Evolutionary conservation across 805 yeast species (phyloP).

Genomic region (Naumovozyma castellii): DNA sequence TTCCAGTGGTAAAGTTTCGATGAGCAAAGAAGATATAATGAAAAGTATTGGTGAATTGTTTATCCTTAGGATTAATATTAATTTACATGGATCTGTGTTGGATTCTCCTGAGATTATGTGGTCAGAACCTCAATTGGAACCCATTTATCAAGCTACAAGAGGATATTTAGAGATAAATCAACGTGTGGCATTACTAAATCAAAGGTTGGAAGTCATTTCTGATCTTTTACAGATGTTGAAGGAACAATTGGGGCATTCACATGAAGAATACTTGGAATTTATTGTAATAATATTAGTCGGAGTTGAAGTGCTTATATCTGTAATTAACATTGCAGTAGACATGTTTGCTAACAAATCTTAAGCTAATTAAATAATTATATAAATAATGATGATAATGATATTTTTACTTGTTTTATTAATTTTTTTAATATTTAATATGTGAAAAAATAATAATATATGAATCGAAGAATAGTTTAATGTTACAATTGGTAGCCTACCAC

Average conservation of each 20-base stretch:
- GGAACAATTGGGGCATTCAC: slow-evolving; percentile 92
- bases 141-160: slow-evolving; percentile 93
- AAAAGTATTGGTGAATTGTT: slow-evolving; percentile 93
- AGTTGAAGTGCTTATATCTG: slow-evolving; percentile 82
- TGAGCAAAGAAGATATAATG: slow-evolving; percentile 93
- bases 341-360: slow-evolving; percentile 30
- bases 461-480: not conserved
- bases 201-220: slow-evolving; percentile 84
- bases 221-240: slow-evolving; percentile 92
- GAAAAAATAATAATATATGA: not conserved
- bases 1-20: slow-evolving; percentile 84
- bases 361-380: not conserved
- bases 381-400: not conserved
- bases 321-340: slow-evolving; percentile 67
- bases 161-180: slow-evolving; percentile 94
- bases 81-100: slow-evolving; percentile 76
- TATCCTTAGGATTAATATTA: slow-evolving; percentile 73
- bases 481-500: not conserved
- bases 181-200: slow-evolving; percentile 80
- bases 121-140: slow-evolving; percentile 97
- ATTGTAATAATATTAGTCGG: slow-evolving; percentile 86
- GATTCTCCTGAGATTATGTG: slow-evolving; percentile 98
- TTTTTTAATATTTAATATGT: not conserved
- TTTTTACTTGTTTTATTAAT: not conserved
- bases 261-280: slow-evolving; percentile 84